Percentiles rank a stretch among this genome's conserved stretches.
Evolutionary conservation across 805 yeast genomes (phyloP).

Genomic region (Wickerhamiella azymoides): DNA sequence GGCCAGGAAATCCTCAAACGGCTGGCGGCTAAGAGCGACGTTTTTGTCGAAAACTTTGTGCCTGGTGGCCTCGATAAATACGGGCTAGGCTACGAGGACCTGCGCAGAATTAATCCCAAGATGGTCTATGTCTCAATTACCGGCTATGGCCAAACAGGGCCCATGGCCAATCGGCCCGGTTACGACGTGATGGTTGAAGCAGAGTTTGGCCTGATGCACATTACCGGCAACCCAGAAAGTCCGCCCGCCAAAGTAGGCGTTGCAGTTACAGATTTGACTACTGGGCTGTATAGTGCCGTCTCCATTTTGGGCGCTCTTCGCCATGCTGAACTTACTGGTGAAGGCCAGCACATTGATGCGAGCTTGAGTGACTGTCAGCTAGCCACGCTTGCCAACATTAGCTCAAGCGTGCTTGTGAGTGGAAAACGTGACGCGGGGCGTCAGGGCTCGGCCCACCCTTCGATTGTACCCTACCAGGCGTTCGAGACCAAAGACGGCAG

Average conservation of each 20-base stretch:
- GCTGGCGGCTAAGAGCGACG: constrained; percentile 24
- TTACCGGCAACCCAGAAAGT: constrained; percentile 30
- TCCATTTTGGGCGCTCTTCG: constrained; percentile 28
- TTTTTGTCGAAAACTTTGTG: constrained; percentile 29
- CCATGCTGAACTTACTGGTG: constrained; percentile 23
- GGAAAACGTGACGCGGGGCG: constrained; percentile 30
- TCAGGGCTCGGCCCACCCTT: constrained; percentile 31
- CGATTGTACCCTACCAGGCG: constrained; percentile 31
- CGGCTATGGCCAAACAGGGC: constrained; percentile 33
- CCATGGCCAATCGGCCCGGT: constrained; percentile 28
- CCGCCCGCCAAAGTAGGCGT: constrained; percentile 33
- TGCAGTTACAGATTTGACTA: constrained; percentile 31
- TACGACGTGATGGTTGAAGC: constrained; percentile 35
- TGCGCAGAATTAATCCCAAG: constrained; percentile 19
- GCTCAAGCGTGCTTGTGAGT: constrained; percentile 27
- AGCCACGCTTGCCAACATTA: constrained; percentile 30
- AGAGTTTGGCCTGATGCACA: constrained; percentile 33
- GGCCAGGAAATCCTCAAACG: constrained; percentile 25
- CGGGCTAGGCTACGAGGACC: constrained; percentile 24
- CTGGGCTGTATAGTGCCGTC: constrained; percentile 29
- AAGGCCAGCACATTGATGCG: constrained; percentile 29
- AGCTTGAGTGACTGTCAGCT: constrained; percentile 29
- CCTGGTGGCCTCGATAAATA: constrained; percentile 28
- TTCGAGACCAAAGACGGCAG: constrained; percentile 27
- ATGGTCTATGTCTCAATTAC: constrained; percentile 29